These are phyloP conservation scores for Inga oerstediana DNA, from an alignment of 306 rosid genomes.

Conservation along the genomic window DNA sequence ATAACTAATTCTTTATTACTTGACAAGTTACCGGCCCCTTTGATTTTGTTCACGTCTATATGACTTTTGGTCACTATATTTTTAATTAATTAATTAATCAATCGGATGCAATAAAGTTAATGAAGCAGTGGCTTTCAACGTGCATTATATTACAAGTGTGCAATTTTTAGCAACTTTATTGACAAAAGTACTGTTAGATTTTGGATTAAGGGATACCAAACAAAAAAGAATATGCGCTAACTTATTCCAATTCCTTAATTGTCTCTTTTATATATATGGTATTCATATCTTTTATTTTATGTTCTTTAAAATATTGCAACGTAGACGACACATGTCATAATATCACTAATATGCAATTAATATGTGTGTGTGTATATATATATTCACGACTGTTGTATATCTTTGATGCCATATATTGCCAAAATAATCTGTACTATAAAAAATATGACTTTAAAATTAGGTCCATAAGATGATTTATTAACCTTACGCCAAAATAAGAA, in stretches of 20 bases:
- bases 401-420: neutral
- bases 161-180: neutral
- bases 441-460: too few relatives aligned
- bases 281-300: constrained; percentile 8
- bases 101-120: constrained; percentile 16
- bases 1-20: constrained; percentile 6
- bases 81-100: constrained; percentile 1
- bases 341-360: constrained; percentile 10
- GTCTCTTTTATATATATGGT: neutral
- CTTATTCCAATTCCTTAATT: constrained; percentile 9
- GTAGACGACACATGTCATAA: constrained; percentile 29
- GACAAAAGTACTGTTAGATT: constrained; percentile 14
- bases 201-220: neutral
- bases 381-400: neutral
- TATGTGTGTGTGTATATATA: too few relatives aligned
- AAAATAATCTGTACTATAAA: too few relatives aligned
- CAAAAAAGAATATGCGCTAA: constrained; percentile 36
- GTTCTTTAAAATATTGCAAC: neutral
- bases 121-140: neutral
- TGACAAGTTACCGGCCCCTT: neutral
- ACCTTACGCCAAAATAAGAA: neutral
- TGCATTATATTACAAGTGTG: neutral
- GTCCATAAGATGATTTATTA: too few relatives aligned
- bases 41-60: neutral
- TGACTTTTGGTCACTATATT: neutral